Evolutionary conservation across 805 yeast genomes (phyloP).

Genomic region (Candida suzukii): DNA sequence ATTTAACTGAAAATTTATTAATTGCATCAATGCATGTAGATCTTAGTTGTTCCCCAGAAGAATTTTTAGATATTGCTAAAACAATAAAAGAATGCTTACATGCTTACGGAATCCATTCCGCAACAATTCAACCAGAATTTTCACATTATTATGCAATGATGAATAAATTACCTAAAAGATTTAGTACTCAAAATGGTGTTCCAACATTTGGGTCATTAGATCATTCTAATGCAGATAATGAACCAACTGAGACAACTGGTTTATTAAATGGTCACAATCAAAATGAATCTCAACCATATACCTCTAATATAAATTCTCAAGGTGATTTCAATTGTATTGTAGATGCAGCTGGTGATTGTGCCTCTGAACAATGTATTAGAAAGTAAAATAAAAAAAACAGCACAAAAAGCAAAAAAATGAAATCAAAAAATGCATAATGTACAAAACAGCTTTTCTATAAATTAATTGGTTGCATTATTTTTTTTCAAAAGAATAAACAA

Average conservation of each 20-base stretch:
- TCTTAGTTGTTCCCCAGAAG: conserved; percentile 54
- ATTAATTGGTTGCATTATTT: too few species aligned
- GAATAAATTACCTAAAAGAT: conserved; percentile 23
- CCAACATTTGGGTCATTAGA: background rate
- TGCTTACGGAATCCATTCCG: conserved; percentile 81
- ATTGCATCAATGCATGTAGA: conserved; percentile 90
- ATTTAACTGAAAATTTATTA: conserved; percentile 75
- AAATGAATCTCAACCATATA: background rate
- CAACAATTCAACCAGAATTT: conserved; percentile 96
- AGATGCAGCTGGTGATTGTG: conserved; percentile 47
- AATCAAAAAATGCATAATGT: too few species aligned
- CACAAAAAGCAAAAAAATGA: too few species aligned
- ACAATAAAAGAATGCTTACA: conserved; percentile 75
- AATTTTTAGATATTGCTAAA: conserved; percentile 64
- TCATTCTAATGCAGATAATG: background rate
- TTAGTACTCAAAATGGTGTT: conserved; percentile 14
- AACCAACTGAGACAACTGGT: background rate
- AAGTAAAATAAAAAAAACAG: too few species aligned
- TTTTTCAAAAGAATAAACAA: too few species aligned
- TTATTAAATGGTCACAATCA: background rate
- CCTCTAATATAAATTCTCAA: background rate
- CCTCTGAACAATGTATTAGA: conserved; percentile 34
- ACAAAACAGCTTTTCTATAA: too few species aligned
- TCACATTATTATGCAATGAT: conserved; percentile 24
- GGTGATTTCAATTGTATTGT: conserved; percentile 32